Evolutionary conservation across 306 rosid genomes (phyloP), one percentile per base, ranked within the genome.

Genomic region (Trichosanthes truncata): DNA sequence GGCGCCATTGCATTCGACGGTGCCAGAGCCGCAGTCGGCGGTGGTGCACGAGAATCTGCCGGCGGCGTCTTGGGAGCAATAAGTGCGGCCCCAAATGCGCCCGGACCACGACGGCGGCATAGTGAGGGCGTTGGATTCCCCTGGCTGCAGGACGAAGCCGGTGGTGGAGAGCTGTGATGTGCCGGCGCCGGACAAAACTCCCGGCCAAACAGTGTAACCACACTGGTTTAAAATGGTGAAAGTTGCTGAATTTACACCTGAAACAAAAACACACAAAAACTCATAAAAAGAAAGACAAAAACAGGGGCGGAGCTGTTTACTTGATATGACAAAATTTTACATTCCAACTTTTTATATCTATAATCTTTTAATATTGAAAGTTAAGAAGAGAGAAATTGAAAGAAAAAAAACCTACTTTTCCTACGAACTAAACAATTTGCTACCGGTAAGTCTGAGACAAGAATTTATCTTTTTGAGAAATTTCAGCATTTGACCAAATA

Each of bases 11-110:
- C 98, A 95, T 82, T 92, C 92, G 0, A 91, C 46, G 3, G 84
- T 31, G 65, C 92, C 86, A 33, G 98, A 90, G 35, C 89, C 93
- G 17, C 98, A 94, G 17, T 94, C 98, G 0, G 91, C 98, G 2
- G 98, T 95, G 40, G 85, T 56, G 51, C 98, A 95, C 6, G 86
- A 45, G 84, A 95, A 95, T 56, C 85, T 90, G 0, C 93, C 97
- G 4, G 84, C 53, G 60, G 81, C 0, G 20, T 92, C 90, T 11
- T 86, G 85, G 9, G 93, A 18, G 85, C 98, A 95, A 23, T 65
- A 79, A 0, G 97, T 92, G 7, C 97, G 81, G 7, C 93, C 97
- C 97, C 98, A 94, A 0, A 94, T 61, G 18, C 98, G 92, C 75
- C 98, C 98, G 5, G 98, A 94, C 98, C 98, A 94, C 0, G 88